Evolutionary conservation across 208 protist species (phyloP), one percentile per base, ranked within the genome.

Genomic region (Acanthamoeba polyphaga): DNA sequence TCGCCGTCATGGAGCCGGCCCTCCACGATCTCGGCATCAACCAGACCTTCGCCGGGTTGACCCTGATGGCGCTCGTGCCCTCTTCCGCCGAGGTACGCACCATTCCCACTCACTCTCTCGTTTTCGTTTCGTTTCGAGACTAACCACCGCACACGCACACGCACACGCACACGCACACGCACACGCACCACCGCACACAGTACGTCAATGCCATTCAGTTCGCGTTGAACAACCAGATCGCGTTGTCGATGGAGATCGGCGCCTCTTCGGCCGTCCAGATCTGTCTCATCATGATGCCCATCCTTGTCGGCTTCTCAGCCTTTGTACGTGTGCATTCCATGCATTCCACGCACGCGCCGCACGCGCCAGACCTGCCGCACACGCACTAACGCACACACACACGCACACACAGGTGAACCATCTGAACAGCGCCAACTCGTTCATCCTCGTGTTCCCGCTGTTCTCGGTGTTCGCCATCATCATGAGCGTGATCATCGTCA

Each of bases 221-320:
- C 85, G 96, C 96, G 2, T 19, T 96, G 32, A 64, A 97, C 27
- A 95, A 98, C 70, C 95, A 98, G 46, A 97, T 98, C 58, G 84
- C 94, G 15, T 34, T 98, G 12, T 92, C 95, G 64, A 53, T 98
- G 17, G 97, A 98, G 84, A 98, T 98, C 70, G 97, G 97, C 88
- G 87, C 94, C 19, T 95, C 95, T 17, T 91, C 93, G 9, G 92
- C 97, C 7, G 95, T 98, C 6, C 97, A 87, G 78, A 87, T 87
- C 49, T 49, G 43, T 87, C 78, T 87, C 43, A 87, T 87, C 27
- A 87, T 87, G 78, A 58, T 87, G 34, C 78, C 78, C 19, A 58
- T 87, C 49, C 49, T 87, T 10, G 78, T 87, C 5, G 78, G 78
- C 78, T 87, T 87, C 49, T 87, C 78, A 0, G 78, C 43, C 27